phyloP scores from a whole-genome alignment of 2,329 filamentous ascomycete genomes.

The Sporothrix variecibatus region DNA sequence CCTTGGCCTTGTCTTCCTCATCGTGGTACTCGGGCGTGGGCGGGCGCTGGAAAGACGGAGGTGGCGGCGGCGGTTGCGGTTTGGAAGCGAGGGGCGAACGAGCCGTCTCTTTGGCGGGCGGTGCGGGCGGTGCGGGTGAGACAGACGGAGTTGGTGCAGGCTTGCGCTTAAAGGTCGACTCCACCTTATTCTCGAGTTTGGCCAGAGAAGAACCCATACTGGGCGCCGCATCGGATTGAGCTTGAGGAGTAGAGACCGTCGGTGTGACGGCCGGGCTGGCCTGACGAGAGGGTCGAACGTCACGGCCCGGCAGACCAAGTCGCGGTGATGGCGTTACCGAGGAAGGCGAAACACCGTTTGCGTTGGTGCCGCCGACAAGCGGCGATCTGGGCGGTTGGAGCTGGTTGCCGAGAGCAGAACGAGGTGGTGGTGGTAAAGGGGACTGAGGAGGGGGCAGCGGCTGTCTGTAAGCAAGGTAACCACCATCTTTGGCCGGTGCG shows the following conservation, averaged over 20 bases:
- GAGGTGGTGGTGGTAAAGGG: slow-evolving; percentile 27
- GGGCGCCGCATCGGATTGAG: slow-evolving; percentile 18
- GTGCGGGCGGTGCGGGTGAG: background rate
- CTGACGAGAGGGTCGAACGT: slow-evolving; percentile 36
- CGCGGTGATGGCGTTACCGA: slow-evolving; percentile 9
- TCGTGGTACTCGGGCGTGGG: slow-evolving; percentile 54
- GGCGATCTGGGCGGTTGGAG: slow-evolving; percentile 23
- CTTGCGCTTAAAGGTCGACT: slow-evolving; percentile 27
- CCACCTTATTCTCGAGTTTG: slow-evolving; percentile 34
- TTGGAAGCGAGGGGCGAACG: slow-evolving; percentile 14
- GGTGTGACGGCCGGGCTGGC: slow-evolving; percentile 15
- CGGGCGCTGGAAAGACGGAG: slow-evolving; percentile 39
- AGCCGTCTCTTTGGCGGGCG: slow-evolving; percentile 24
- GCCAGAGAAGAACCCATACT: slow-evolving; percentile 37
- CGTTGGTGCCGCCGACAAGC: background rate
- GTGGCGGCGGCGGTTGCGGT: slow-evolving; percentile 15
- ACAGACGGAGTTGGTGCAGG: background rate
- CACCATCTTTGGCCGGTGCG: background rate
- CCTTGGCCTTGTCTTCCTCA: slow-evolving; percentile 40
- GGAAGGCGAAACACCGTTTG: background rate
- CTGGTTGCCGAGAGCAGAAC: background rate
- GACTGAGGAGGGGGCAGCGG: slow-evolving; percentile 27
- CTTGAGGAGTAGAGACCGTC: background rate
- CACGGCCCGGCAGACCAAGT: slow-evolving; percentile 35
- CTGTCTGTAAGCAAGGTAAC: slow-evolving; percentile 4